Percentiles rank a stretch among this genome's conserved stretches.
These are phyloP conservation scores for Penicillium tannophilum DNA, from an alignment of 495 filamentous ascomycete species.

Conservation along the genomic window DNA sequence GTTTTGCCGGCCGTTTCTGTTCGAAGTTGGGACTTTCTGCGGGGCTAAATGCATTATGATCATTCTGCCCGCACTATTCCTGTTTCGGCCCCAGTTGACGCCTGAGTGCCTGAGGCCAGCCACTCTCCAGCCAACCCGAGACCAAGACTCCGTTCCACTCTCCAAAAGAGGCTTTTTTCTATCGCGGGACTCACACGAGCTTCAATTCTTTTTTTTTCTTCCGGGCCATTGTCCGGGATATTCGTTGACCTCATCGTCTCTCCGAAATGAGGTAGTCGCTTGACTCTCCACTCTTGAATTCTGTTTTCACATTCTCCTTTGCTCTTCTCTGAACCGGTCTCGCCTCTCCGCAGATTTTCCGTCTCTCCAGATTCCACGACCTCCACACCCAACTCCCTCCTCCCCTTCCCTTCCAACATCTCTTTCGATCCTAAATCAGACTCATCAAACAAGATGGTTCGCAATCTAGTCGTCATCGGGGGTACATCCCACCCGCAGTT, in stretches of 20 bases:
- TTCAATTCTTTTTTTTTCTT: conserved; percentile 33
- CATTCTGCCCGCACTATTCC: conserved; percentile 31
- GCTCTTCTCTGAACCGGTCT: conserved; percentile 20
- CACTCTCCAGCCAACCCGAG: conserved; percentile 23
- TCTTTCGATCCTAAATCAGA: conserved; percentile 15
- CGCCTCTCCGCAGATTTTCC: conserved; percentile 38
- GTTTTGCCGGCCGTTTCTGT: conserved; percentile 3
- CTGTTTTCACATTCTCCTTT: not conserved
- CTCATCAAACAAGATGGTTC: conserved; percentile 65
- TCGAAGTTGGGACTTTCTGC: not conserved
- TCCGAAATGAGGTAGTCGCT: conserved; percentile 44
- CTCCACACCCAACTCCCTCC: conserved; percentile 26
- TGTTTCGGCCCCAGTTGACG: conserved; percentile 28
- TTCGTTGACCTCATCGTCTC: conserved; percentile 22
- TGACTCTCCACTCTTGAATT: conserved; percentile 22
- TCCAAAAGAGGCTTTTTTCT: conserved; percentile 39
- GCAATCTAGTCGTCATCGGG: conserved; percentile 92
- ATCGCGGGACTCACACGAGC: conserved; percentile 41
- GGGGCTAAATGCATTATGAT: conserved; percentile 42
- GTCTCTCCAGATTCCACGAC: conserved; percentile 33
- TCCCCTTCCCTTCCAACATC: conserved; percentile 10
- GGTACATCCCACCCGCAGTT: conserved; percentile 91
- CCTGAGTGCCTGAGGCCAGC: conserved; percentile 21
- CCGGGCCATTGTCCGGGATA: conserved; percentile 21
- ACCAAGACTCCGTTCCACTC: conserved; percentile 31